A percentile compares a stretch with the other conserved stretches of the same genome.
These are phyloP conservation scores for Globisporangium cylindrosporum DNA, from an alignment of 352 stramenopile species.

Conservation along the genomic window DNA sequence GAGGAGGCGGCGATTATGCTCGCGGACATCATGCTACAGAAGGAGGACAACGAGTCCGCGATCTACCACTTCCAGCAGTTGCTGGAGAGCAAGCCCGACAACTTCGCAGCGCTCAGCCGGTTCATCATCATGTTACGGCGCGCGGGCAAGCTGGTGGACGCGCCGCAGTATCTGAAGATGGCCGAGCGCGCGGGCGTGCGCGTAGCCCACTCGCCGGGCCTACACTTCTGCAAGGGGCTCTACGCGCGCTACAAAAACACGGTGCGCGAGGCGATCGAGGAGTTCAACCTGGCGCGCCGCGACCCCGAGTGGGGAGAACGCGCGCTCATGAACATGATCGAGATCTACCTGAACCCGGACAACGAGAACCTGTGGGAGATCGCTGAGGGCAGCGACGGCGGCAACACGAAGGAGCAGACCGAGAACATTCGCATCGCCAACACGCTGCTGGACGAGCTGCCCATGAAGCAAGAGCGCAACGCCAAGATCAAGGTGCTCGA, in stretches of 20 bases:
- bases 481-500: conserved; percentile 82
- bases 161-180: conserved; percentile 74
- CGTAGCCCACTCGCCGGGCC: conserved; percentile 73
- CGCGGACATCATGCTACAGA: conserved; percentile 87
- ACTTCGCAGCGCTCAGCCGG: conserved; percentile 87
- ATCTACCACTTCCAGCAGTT: conserved; percentile 90
- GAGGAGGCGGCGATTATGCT: conserved; percentile 90
- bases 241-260: conserved; percentile 90
- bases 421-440: conserved; percentile 89
- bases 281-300: conserved; percentile 15
- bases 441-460: conserved; percentile 85
- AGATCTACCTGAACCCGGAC: conserved; percentile 94
- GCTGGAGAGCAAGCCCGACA: conserved; percentile 86
- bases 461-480: conserved; percentile 25
- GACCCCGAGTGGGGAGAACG: conserved; percentile 87
- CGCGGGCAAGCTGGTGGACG: conserved; percentile 75
- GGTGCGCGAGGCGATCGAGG: conserved; percentile 86
- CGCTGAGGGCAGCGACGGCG: conserved; percentile 16
- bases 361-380: conserved; percentile 92
- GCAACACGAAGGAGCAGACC: conserved; percentile 70
- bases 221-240: conserved; percentile 91
- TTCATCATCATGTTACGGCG: conserved; percentile 88
- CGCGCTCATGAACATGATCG: conserved; percentile 91
- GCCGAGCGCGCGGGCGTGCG: conserved; percentile 70
- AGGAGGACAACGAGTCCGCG: conserved; percentile 84